A percentile compares a stretch with the other conserved stretches of the same genome.
Evolutionary conservation across 2,329 filamentous ascomycete species (phyloP).

Genomic region (Mollisia scopiformis): DNA sequence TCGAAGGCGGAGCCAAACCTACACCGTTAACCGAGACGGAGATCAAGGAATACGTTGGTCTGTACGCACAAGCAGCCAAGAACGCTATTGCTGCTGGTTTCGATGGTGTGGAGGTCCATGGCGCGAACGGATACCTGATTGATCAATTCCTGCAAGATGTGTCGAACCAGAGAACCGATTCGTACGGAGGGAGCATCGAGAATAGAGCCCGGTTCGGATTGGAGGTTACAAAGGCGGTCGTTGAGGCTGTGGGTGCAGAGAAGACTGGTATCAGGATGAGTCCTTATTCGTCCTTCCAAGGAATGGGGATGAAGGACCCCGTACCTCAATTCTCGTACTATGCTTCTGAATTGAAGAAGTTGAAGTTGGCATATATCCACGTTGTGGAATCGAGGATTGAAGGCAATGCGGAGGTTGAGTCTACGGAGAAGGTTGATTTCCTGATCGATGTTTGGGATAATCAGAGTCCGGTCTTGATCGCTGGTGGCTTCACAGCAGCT

Average conservation of each 20-base stretch:
- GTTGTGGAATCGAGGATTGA: constrained; percentile 54
- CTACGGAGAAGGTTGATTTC: constrained; percentile 44
- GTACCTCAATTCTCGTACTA: constrained; percentile 65
- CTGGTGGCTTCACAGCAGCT: constrained; percentile 48
- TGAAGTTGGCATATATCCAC: constrained; percentile 64
- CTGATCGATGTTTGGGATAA: constrained; percentile 48
- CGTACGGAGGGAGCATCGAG: constrained; percentile 53
- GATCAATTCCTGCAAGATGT: constrained; percentile 37
- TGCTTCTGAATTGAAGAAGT: constrained; percentile 49
- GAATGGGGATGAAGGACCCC: constrained; percentile 65
- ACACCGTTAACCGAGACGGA: constrained; percentile 42
- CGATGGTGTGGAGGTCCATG: constrained; percentile 50
- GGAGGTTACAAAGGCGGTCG: constrained; percentile 55
- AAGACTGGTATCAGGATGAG: constrained; percentile 59
- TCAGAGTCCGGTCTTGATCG: constrained; percentile 50
- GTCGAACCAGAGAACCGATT: constrained; percentile 59
- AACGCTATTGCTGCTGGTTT: constrained; percentile 58
- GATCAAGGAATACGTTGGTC: constrained; percentile 40
- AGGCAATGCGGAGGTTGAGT: constrained; percentile 42
- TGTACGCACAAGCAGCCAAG: constrained; percentile 38
- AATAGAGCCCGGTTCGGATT: constrained; percentile 54
- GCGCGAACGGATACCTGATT: constrained; percentile 37
- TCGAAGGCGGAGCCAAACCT: constrained; percentile 27
- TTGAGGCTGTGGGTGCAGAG: constrained; percentile 53
- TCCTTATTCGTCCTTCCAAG: constrained; percentile 64